Evolutionary conservation across 495 filamentous ascomycete species (phyloP).

Genomic region (Penicillium alfredii): DNA sequence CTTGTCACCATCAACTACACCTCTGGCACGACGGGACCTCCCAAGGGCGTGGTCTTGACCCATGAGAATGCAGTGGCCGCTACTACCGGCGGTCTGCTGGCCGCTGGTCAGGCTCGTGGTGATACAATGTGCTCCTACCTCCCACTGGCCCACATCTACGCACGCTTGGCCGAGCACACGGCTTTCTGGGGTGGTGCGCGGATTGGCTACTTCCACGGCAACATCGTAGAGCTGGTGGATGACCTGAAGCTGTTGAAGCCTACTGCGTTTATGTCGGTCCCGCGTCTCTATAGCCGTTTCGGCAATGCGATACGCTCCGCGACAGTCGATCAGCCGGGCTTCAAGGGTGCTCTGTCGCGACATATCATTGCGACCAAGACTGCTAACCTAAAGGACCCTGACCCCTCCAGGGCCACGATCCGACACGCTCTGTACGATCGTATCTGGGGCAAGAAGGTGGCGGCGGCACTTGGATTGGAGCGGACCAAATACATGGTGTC

Average conservation of each 20-base stretch:
- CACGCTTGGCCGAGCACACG: constrained; percentile 73
- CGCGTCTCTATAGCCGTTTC: constrained; percentile 90
- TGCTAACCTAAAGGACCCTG: constrained; percentile 64
- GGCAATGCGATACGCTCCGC: constrained; percentile 69
- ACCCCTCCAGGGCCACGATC: constrained; percentile 65
- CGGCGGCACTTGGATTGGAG: constrained; percentile 74
- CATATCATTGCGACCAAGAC: constrained; percentile 75
- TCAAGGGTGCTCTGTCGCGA: constrained; percentile 77
- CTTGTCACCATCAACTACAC: constrained; percentile 96
- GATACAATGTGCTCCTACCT: constrained; percentile 80
- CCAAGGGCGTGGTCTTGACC: constrained; percentile 87
- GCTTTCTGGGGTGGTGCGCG: constrained; percentile 64
- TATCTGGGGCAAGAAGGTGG: constrained; percentile 87
- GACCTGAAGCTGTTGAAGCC: constrained; percentile 85
- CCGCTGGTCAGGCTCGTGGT: constrained; percentile 41
- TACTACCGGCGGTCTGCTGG: constrained; percentile 50
- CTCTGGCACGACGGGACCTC: constrained; percentile 88
- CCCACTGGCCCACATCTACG: constrained; percentile 91
- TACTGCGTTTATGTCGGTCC: constrained; percentile 80
- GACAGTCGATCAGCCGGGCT: constrained; percentile 70
- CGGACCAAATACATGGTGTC: constrained; percentile 68
- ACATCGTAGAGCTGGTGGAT: constrained; percentile 80
- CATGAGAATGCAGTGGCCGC: constrained; percentile 77
- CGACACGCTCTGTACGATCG: constrained; percentile 84
- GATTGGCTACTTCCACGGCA: constrained; percentile 94